These are phyloP conservation scores for Olyra latifolia DNA, from an alignment of 176 grass and related monocot species.

Conservation along the genomic window DNA sequence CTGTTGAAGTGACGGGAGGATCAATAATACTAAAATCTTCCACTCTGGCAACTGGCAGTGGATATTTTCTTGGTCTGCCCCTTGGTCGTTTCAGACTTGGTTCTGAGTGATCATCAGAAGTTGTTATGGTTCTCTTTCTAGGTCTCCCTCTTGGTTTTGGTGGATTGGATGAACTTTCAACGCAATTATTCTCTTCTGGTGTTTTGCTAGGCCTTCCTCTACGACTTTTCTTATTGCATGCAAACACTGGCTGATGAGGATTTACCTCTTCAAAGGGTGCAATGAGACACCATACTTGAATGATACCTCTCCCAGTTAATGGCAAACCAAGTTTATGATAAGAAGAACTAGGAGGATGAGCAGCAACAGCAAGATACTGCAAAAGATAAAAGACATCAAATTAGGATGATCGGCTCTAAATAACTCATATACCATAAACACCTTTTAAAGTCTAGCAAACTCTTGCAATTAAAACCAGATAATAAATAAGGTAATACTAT, in stretches of 20 bases:
- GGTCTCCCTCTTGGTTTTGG: constrained; percentile 59
- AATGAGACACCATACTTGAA: constrained; percentile 91
- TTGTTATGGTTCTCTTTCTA: constrained; percentile 41
- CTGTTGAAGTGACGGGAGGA: constrained; percentile 24
- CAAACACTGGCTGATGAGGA: constrained; percentile 5
- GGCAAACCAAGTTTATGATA: constrained; percentile 92
- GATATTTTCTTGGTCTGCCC: constrained; percentile 67
- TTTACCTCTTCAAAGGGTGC: constrained; percentile 50
- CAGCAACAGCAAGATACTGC: constrained; percentile 93
- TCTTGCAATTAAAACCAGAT: constrained; percentile 8
- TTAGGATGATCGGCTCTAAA: constrained; percentile 31
- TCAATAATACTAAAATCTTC: constrained; percentile 30
- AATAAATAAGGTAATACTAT: not conserved
- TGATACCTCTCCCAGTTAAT: constrained; percentile 77
- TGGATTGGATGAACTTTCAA: constrained; percentile 30
- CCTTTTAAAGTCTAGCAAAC: constrained; percentile 2
- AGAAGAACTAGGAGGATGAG: constrained; percentile 82
- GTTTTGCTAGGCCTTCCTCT: constrained; percentile 82
- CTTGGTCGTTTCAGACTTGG: constrained; percentile 58
- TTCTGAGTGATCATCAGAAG: constrained; percentile 35
- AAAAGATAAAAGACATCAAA: constrained; percentile 31
- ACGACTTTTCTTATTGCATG: constrained; percentile 8
- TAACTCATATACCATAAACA: constrained; percentile 6
- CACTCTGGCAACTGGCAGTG: constrained; percentile 19
- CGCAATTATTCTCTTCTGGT: constrained; percentile 28